Evolutionary conservation across 2,329 filamentous ascomycete genomes (phyloP), one percentile per base, ranked within the genome.

Genomic region (Spiromastix sp.): DNA sequence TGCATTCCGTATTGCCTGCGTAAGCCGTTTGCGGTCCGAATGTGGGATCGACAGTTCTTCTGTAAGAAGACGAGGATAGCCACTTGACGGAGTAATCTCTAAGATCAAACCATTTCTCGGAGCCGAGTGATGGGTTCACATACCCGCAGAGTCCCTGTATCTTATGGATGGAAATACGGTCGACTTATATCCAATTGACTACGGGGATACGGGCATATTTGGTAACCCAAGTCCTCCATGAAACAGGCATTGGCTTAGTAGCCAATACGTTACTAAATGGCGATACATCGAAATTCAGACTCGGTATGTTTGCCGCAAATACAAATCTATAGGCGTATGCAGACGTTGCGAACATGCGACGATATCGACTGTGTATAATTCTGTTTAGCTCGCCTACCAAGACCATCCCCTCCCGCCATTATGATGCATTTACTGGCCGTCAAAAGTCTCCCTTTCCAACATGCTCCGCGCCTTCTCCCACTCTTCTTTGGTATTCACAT

Each of bases 391-490:
- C 12, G 16, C n/a, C 9, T 32, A 18, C 20, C 15, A 17, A 20
- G 20, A 12, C 3, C 3, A 42, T 17, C 18, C 42, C 5, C 44
- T 35, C 13, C 32, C 36, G 8, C 42, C 6, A 17, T 17, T 17
- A n/a, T 41, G 5, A 18, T 18, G 28, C 12, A 4, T 10, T 21
- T 24, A 3, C 10, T 17, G 7, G n/a, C 13, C 32, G n/a, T n/a
- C n/a, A n/a, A n/a, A n/a, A n/a, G n/a, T n/a, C 33, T 20, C 2
- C 24, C 7, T 33, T 33, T 32, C 13, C 5, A 30, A 5, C n/a
- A 2, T 22, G 35, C 68, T 44, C 21, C 48, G 47, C 3, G 67
- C 56, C 19, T 55, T 48, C 11, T 60, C 51, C 67, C 66, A 72
- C 19, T 72, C 64, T 15, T 50, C 49, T 19, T 31, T 30, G 3